Percentiles rank a stretch among this genome's conserved stretches.
These are phyloP conservation scores for Isabelozyma rhagii DNA, from an alignment of 805 yeast species.

Conservation along the genomic window DNA sequence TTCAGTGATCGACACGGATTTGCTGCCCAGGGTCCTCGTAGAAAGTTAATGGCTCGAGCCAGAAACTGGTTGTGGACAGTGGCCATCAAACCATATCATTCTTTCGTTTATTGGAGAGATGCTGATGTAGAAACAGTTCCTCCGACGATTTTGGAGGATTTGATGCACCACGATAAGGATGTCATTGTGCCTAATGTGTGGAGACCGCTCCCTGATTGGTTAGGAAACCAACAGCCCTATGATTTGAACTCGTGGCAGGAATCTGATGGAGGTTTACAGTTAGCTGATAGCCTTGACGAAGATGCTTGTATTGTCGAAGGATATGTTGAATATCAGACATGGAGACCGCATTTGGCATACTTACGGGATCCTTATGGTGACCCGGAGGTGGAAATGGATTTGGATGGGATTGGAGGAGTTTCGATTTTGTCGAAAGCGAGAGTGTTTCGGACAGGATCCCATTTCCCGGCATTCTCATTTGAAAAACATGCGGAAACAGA, in stretches of 20 bases:
- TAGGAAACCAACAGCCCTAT: constrained; percentile 81
- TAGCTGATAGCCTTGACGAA: constrained; percentile 77
- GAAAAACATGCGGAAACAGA: constrained; percentile 97
- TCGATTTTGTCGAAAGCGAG: constrained; percentile 84
- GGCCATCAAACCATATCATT: constrained; percentile 86
- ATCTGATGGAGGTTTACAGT: constrained; percentile 73
- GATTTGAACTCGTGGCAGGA: constrained; percentile 87
- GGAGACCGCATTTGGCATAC: constrained; percentile 97
- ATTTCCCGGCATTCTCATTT: constrained; percentile 95
- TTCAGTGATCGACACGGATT: constrained; percentile 93
- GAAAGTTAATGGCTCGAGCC: constrained; percentile 94
- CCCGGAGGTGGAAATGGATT: constrained; percentile 86
- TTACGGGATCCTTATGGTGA: constrained; percentile 93
- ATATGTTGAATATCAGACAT: constrained; percentile 93
- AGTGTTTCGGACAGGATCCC: constrained; percentile 85
- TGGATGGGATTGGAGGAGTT: constrained; percentile 98
- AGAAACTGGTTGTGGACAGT: constrained; percentile 90
- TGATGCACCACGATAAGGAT: constrained; percentile 88
- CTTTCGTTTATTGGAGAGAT: constrained; percentile 97
- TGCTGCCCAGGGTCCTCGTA: constrained; percentile 91
- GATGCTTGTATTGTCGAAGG: constrained; percentile 98
- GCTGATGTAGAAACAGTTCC: constrained; percentile 95
- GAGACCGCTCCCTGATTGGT: constrained; percentile 86
- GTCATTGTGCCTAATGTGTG: constrained; percentile 94
- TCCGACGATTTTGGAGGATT: constrained; percentile 78